Evolutionary conservation across 305 asterid genomes (phyloP).

Genomic region (Plantago lanceolata): DNA sequence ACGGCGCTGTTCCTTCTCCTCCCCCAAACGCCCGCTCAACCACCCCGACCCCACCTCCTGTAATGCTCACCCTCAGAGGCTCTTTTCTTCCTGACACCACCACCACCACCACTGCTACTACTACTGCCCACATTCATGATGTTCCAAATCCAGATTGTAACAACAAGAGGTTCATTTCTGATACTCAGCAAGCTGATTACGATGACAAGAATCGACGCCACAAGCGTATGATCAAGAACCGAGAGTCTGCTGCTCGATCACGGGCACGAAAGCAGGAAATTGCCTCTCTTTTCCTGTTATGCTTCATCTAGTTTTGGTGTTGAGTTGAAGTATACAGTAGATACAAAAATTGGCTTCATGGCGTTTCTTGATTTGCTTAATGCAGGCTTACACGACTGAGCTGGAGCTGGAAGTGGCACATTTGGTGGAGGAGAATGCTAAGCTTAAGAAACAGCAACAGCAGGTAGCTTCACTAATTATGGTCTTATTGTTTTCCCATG

Average conservation of each 20-base stretch:
- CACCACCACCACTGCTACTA: neutral
- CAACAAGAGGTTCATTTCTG: constrained; percentile 38
- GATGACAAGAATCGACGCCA: constrained; percentile 52
- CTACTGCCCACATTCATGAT: too few relatives aligned
- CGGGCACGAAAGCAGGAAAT: constrained; percentile 88
- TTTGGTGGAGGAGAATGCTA: constrained; percentile 52
- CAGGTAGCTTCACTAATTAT: constrained; percentile 28
- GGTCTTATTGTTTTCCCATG: too few relatives aligned
- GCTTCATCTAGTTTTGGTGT: neutral
- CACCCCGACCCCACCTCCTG: constrained; percentile 35
- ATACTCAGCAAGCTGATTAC: constrained; percentile 17
- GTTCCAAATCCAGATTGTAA: constrained; percentile 22
- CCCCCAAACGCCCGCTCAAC: constrained; percentile 16
- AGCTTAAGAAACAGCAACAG: constrained; percentile 51
- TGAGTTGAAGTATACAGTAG: neutral
- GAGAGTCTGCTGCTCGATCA: constrained; percentile 94
- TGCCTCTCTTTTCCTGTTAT: neutral
- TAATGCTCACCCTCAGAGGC: constrained; percentile 44
- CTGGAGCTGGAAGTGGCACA: constrained; percentile 53
- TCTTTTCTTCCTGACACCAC: neutral
- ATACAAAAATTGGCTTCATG: neutral
- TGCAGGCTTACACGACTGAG: constrained; percentile 79
- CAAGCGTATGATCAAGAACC: constrained; percentile 81
- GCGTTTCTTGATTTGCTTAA: neutral
- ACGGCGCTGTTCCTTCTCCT: constrained; percentile 31